Conservation (phyloP, 306 rosid species). For the Parietaria judaica region DNA sequence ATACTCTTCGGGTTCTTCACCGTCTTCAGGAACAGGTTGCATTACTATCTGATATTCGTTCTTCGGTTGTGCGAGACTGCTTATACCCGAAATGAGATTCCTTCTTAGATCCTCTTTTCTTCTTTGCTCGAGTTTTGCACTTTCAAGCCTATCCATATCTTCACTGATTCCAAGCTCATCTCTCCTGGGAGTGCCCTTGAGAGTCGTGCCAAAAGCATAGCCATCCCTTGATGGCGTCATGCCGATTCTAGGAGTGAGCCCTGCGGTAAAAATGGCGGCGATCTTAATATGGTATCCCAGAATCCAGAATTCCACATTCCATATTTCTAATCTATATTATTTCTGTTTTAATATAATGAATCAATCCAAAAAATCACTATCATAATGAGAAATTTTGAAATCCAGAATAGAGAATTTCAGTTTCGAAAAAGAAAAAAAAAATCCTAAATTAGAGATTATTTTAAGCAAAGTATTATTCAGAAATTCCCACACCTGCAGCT, state of each 20-base stretch:
- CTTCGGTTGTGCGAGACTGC: constrained; percentile 69
- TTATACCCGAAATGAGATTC: constrained; percentile 64
- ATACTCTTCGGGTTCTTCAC: constrained; percentile 66
- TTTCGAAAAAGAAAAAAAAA: too few relatives aligned
- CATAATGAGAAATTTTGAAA: too few relatives aligned
- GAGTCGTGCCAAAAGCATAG: constrained; percentile 67
- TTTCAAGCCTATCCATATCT: constrained; percentile 57
- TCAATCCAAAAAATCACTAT: too few relatives aligned
- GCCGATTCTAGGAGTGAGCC: constrained; percentile 75
- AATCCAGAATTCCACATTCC: too few relatives aligned
- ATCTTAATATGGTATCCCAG: too few relatives aligned
- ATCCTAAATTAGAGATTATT: too few relatives aligned
- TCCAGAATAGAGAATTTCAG: too few relatives aligned
- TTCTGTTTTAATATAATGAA: too few relatives aligned
- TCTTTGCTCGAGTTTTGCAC: constrained; percentile 58
- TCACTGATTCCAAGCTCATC: constrained; percentile 85
- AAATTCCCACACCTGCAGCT: constrained; percentile 16
- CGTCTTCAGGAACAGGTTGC: constrained; percentile 76
- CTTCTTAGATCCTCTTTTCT: constrained; percentile 69
- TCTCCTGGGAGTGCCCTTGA: constrained; percentile 84
- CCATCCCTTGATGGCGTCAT: constrained; percentile 87
- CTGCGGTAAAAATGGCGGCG: not conserved
- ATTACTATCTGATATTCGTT: constrained; percentile 81
- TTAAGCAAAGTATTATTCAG: too few relatives aligned
- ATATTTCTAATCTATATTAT: too few relatives aligned